Percentiles rank a stretch among this genome's conserved stretches.
Conservation (phyloP, 192 early-diverging fungal genomes). For the Coemansia brasiliensis region DNA sequence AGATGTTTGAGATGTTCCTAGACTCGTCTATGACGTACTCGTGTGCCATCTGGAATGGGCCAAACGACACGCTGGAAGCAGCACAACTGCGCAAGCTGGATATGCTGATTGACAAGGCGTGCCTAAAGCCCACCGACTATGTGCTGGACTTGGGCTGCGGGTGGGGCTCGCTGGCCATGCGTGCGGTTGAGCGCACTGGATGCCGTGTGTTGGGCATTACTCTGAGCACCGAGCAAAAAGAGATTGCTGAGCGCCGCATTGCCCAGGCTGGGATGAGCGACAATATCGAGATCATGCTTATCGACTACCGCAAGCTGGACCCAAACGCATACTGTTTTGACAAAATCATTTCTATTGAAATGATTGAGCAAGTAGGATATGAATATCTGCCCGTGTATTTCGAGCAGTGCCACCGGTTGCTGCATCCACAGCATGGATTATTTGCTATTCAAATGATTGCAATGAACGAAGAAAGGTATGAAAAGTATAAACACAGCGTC, state of each 20-base stretch:
- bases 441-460: slow-evolving; percentile 67
- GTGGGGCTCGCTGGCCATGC: slow-evolving; percentile 71
- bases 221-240: slow-evolving; percentile 66
- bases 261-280: slow-evolving; percentile 57
- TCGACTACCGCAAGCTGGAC: slow-evolving; percentile 67
- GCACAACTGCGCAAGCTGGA: slow-evolving; percentile 67
- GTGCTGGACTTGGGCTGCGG: slow-evolving; percentile 74
- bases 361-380: slow-evolving; percentile 74
- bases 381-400: slow-evolving; percentile 69
- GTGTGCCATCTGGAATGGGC: slow-evolving; percentile 63
- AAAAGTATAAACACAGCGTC: slow-evolving; percentile 55
- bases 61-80: slow-evolving; percentile 60
- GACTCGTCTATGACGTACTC: slow-evolving; percentile 72
- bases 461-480: slow-evolving; percentile 68
- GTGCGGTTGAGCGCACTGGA: slow-evolving; percentile 58
- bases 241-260: slow-evolving; percentile 64
- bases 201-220: slow-evolving; percentile 67
- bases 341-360: slow-evolving; percentile 69
- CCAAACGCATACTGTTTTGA: slow-evolving; percentile 63
- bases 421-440: slow-evolving; percentile 59
- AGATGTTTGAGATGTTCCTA: slow-evolving; percentile 70
- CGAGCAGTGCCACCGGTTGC: slow-evolving; percentile 56
- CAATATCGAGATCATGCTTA: slow-evolving; percentile 61
- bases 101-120: slow-evolving; percentile 60
- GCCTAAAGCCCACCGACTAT: slow-evolving; percentile 55